Percentiles rank a stretch among this genome's conserved stretches.
Conservation (phyloP, 1,284 basidiomycete genomes). For the Cystobasidium sp. region DNA sequence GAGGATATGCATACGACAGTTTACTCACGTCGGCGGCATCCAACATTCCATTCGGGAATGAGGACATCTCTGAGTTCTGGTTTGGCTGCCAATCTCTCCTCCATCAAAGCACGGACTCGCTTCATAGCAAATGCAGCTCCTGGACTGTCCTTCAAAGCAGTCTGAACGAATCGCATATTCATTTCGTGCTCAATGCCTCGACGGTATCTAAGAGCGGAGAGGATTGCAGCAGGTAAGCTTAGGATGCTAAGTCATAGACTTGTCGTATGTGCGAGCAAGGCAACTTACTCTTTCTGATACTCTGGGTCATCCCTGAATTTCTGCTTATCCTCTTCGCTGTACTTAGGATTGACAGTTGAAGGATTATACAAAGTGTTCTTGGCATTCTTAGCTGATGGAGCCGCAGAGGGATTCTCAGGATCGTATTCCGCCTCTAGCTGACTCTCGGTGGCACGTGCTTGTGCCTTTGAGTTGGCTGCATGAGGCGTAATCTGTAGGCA, state of each 20-base stretch:
- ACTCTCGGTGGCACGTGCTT: constrained; percentile 9
- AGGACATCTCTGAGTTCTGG: constrained; percentile 41
- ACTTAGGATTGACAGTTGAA: constrained; percentile 21
- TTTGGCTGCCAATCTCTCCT: constrained; percentile 13
- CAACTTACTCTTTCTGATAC: constrained; percentile 35
- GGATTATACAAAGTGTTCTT: constrained; percentile 19
- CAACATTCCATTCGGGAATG: constrained; percentile 42
- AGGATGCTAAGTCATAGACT: constrained; percentile 48
- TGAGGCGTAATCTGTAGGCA: constrained; percentile 7
- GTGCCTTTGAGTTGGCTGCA: constrained; percentile 16
- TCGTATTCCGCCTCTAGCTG: constrained; percentile 1
- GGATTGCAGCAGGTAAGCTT: constrained; percentile 47
- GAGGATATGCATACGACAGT: neutral
- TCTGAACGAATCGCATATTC: constrained; percentile 27
- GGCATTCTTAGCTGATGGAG: neutral
- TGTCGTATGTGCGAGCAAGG: constrained; percentile 43
- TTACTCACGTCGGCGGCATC: constrained; percentile 17
- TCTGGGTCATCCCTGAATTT: constrained; percentile 46
- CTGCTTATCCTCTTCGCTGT: constrained; percentile 33
- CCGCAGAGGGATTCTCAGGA: constrained; percentile 11
- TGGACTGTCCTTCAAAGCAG: constrained; percentile 21
- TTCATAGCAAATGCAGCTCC: constrained; percentile 8
- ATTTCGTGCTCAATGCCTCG: constrained; percentile 22
- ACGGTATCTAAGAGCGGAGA: constrained; percentile 9
- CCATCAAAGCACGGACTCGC: constrained; percentile 26